A percentile compares a stretch with the other conserved stretches of the same genome.
phyloP scores from a whole-genome alignment of 768 basidiomycete genomes.

The Mycena rebaudengoi region DNA sequence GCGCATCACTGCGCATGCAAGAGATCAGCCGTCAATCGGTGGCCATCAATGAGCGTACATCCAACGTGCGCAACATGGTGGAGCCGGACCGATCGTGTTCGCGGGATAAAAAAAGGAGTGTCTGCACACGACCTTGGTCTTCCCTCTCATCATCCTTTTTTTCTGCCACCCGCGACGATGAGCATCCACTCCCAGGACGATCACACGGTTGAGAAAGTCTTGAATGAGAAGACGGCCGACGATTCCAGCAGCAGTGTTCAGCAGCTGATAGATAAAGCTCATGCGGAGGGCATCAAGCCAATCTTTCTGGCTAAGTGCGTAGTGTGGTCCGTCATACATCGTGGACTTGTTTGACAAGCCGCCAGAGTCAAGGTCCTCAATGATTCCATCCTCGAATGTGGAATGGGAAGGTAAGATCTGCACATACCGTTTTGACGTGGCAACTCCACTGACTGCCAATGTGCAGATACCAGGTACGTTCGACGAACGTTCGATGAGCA shows the following conservation, averaged over 20 bases:
- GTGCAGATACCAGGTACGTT: constrained; percentile 24
- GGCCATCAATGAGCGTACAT: no score
- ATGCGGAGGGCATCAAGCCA: constrained; percentile 22
- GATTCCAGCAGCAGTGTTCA: constrained; percentile 25
- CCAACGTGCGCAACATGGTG: background rate
- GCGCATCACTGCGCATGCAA: no score
- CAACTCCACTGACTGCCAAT: no score
- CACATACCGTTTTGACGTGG: background rate
- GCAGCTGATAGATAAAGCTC: constrained; percentile 10
- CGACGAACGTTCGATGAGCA: no score
- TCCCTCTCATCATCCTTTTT: background rate
- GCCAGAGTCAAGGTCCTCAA: constrained; percentile 25
- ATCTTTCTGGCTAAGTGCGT: constrained; percentile 28
- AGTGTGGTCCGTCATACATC: no score
- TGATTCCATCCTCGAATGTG: constrained; percentile 22
- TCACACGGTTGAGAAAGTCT: background rate
- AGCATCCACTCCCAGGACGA: constrained; percentile 16
- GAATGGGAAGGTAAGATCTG: constrained; percentile 23
- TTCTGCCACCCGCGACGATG: constrained; percentile 4
- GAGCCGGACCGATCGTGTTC: background rate
- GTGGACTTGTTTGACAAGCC: background rate
- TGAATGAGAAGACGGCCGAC: constrained; percentile 9
- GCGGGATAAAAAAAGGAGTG: background rate
- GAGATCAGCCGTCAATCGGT: no score
- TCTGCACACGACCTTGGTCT: background rate